phyloP scores from a whole-genome alignment of 164 flowering plant genomes.

The Houttuynia cordata region DNA sequence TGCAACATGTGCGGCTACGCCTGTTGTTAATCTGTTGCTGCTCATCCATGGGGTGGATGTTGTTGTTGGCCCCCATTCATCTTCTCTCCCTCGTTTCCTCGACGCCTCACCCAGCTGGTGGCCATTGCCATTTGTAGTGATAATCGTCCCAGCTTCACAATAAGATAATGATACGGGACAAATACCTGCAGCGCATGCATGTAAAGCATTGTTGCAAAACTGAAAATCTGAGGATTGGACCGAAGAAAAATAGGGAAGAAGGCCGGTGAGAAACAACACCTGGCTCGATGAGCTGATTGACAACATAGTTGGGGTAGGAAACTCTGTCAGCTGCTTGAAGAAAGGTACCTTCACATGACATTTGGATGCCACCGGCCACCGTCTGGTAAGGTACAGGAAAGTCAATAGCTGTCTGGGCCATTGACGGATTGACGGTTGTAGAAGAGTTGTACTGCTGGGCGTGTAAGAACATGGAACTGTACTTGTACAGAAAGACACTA shows the following conservation, averaged over 20 bases:
- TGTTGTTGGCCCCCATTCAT: not conserved
- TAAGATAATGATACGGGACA: too few species aligned
- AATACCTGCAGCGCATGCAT: too few species aligned
- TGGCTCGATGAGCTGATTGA: not conserved
- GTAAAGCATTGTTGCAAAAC: too few species aligned
- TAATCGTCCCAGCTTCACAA: too few species aligned
- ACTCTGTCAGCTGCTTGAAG: not conserved
- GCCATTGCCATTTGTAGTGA: too few species aligned
- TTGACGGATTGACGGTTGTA: not conserved
- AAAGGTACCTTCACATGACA: not conserved
- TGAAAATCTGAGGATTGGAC: too few species aligned
- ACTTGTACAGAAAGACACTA: not conserved
- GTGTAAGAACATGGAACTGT: slow-evolving; percentile 2
- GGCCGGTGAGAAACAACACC: slow-evolving; percentile 5
- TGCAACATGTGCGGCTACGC: not conserved
- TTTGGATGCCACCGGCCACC: not conserved
- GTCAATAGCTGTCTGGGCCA: slow-evolving; percentile 6
- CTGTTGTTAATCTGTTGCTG: not conserved
- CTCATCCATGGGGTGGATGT: not conserved
- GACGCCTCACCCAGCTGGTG: not conserved
- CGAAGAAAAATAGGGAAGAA: not conserved
- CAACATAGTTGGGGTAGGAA: not conserved
- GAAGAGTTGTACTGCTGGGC: not conserved
- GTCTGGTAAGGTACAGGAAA: not conserved
- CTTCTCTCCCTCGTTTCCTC: slow-evolving; percentile 10